Evolutionary conservation across 805 yeast genomes (phyloP).

Genomic region (Starmerella etchellsii): DNA sequence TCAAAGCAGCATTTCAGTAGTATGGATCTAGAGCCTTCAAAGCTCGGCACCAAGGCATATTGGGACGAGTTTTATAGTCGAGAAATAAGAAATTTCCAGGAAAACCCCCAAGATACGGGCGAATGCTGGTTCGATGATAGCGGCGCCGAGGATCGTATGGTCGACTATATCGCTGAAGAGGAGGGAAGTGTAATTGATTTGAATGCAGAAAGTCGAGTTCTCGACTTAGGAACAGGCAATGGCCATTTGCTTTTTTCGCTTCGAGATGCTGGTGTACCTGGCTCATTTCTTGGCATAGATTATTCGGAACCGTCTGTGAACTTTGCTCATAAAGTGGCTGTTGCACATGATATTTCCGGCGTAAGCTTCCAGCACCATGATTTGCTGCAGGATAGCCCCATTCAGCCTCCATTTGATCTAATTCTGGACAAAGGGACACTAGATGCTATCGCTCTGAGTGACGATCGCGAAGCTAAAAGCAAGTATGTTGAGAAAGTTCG

Average conservation of each 20-base stretch:
- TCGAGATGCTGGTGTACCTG: slow-evolving; percentile 48
- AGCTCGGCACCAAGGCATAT: slow-evolving; percentile 75
- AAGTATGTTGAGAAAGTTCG: slow-evolving; percentile 51
- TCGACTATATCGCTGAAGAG: slow-evolving; percentile 52
- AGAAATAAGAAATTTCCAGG: slow-evolving; percentile 58
- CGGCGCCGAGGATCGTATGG: slow-evolving; percentile 79
- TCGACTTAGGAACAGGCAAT: slow-evolving; percentile 93
- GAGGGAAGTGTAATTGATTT: slow-evolving; percentile 21
- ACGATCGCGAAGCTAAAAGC: slow-evolving; percentile 27
- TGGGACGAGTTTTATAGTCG: slow-evolving; percentile 80
- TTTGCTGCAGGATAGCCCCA: slow-evolving; percentile 27
- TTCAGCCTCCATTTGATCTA: slow-evolving; percentile 41
- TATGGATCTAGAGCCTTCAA: slow-evolving; percentile 22
- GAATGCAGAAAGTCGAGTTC: slow-evolving; percentile 28
- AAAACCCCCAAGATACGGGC: slow-evolving; percentile 75
- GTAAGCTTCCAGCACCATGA: slow-evolving; percentile 55
- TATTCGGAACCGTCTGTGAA: slow-evolving; percentile 70
- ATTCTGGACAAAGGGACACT: slow-evolving; percentile 89
- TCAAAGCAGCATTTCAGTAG: too few species aligned
- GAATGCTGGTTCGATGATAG: slow-evolving; percentile 95
- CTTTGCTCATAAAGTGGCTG: slow-evolving; percentile 54
- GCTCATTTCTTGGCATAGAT: slow-evolving; percentile 62
- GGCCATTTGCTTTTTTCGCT: slow-evolving; percentile 76
- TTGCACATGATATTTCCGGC: slow-evolving; percentile 18
- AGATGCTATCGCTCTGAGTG: slow-evolving; percentile 87